A percentile compares a stretch with the other conserved stretches of the same genome.
These are phyloP conservation scores for Halenospora varia DNA, from an alignment of 495 filamentous ascomycete species.

Conservation along the genomic window DNA sequence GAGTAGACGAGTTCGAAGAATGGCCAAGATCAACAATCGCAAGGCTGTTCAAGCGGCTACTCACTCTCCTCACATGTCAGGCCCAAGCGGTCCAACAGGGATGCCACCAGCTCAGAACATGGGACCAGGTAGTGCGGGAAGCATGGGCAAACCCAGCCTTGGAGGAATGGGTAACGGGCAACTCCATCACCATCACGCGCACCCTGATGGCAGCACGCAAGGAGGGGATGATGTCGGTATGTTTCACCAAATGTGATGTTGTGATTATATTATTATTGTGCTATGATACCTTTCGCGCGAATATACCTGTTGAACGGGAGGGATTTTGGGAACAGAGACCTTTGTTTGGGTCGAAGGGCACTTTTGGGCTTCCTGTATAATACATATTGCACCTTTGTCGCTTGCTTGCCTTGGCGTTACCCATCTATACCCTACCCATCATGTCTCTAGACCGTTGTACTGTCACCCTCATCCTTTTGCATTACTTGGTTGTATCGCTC, in stretches of 20 bases:
- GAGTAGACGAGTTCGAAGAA: conserved; percentile 84
- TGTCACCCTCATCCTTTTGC: conserved; percentile 23
- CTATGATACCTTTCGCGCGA: conserved; percentile 42
- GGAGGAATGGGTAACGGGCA: conserved; percentile 60
- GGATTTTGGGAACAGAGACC: conserved; percentile 16
- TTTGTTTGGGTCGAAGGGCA: conserved; percentile 3
- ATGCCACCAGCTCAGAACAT: conserved; percentile 47
- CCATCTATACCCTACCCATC: conserved; percentile 33
- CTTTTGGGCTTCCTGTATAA: conserved; percentile 24
- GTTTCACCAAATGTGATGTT: conserved; percentile 69
- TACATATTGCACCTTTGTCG: conserved; percentile 26
- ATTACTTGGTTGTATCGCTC: conserved; percentile 26
- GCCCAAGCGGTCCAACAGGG: conserved; percentile 46
- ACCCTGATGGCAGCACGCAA: conserved; percentile 63
- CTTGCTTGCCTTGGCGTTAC: conserved; percentile 27
- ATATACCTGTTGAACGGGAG: conserved; percentile 22
- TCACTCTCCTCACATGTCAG: conserved; percentile 43
- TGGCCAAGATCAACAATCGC: conserved; percentile 90
- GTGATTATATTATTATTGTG: conserved; percentile 44
- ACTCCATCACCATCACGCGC: conserved; percentile 77
- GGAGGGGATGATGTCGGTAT: conserved; percentile 91
- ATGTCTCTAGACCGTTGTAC: conserved; percentile 31
- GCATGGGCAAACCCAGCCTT: conserved; percentile 53
- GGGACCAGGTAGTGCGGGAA: conserved; percentile 40
- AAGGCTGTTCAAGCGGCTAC: conserved; percentile 50